Percentiles rank a stretch among this genome's conserved stretches.
phyloP scores from a whole-genome alignment of 257 asterid genomes.

The Verbascum thapsus region DNA sequence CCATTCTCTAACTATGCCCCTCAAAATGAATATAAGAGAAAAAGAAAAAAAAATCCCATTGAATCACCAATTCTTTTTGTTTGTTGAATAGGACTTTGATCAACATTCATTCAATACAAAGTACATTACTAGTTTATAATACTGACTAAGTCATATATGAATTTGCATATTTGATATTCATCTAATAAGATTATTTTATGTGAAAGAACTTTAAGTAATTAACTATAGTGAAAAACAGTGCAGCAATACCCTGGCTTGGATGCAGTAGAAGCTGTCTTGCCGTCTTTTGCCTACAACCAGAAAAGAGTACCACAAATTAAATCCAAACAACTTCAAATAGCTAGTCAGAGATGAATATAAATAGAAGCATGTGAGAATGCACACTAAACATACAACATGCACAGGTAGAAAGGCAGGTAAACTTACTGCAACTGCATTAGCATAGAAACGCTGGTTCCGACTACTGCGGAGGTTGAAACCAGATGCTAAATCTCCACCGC shows the following conservation, averaged over 20 bases:
- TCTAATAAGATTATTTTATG: too few species aligned
- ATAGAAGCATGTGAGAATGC: conserved; percentile 13
- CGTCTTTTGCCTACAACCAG: conserved; percentile 49
- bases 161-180: too few species aligned
- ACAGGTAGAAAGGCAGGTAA: conserved; percentile 8
- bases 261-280: conserved; percentile 45
- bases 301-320: conserved; percentile 8
- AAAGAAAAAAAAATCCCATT: too few species aligned
- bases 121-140: too few species aligned
- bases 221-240: too few species aligned
- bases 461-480: conserved; percentile 35
- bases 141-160: too few species aligned
- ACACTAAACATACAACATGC: background rate
- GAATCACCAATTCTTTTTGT: too few species aligned
- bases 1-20: too few species aligned
- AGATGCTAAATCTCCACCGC: conserved; percentile 41
- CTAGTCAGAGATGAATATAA: conserved; percentile 6
- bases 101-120: too few species aligned
- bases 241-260: conserved; percentile 64
- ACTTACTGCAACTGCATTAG: conserved; percentile 66
- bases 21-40: too few species aligned
- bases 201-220: too few species aligned
- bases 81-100: too few species aligned
- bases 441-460: conserved; percentile 37
- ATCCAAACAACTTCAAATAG: conserved; percentile 7